These are phyloP conservation scores for Pseudotulostoma volvatum DNA, from an alignment of 495 filamentous ascomycete species.

Conservation along the genomic window DNA sequence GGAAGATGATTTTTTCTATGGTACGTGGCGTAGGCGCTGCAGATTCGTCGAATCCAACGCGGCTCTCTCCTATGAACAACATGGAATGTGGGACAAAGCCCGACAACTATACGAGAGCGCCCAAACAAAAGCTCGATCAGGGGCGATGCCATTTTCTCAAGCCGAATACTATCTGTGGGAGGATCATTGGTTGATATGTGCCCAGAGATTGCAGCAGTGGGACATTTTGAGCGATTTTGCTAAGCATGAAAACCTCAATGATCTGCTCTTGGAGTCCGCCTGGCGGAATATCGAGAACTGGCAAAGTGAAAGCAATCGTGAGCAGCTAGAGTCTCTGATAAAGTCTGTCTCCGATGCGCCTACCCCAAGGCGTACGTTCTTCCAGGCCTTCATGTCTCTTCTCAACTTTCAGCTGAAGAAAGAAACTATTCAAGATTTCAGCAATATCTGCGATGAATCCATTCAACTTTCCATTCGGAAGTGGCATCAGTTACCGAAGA, in stretches of 20 bases:
- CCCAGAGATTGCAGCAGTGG: conserved; percentile 98
- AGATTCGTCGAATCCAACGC: conserved; percentile 95
- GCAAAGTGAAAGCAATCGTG: conserved; percentile 67
- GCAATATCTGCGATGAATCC: conserved; percentile 78
- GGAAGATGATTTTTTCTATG: conserved; percentile 96
- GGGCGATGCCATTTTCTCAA: conserved; percentile 83
- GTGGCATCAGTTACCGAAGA: conserved; percentile 90
- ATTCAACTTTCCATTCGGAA: conserved; percentile 94
- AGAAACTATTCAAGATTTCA: conserved; percentile 67
- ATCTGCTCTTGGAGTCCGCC: conserved; percentile 83
- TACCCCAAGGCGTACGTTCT: conserved; percentile 83
- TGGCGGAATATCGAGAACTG: conserved; percentile 92
- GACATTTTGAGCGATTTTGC: conserved; percentile 92
- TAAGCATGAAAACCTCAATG: conserved; percentile 98
- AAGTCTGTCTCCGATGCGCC: conserved; percentile 95
- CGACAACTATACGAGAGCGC: conserved; percentile 91
- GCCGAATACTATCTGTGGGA: conserved; percentile 99
- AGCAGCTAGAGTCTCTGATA: conserved; percentile 77
- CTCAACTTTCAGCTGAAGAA: conserved; percentile 83
- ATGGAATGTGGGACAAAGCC: conserved; percentile 98
- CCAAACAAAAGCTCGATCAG: conserved; percentile 90
- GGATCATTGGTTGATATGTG: conserved; percentile 95
- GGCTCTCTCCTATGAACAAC: conserved; percentile 92
- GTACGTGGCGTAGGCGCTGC: conserved; percentile 87
- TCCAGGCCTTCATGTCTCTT: conserved; percentile 93